Evolutionary conservation across 108 stramenopile species (phyloP), one percentile per base, ranked within the genome.

Genomic region (Cyclotella baltica): DNA sequence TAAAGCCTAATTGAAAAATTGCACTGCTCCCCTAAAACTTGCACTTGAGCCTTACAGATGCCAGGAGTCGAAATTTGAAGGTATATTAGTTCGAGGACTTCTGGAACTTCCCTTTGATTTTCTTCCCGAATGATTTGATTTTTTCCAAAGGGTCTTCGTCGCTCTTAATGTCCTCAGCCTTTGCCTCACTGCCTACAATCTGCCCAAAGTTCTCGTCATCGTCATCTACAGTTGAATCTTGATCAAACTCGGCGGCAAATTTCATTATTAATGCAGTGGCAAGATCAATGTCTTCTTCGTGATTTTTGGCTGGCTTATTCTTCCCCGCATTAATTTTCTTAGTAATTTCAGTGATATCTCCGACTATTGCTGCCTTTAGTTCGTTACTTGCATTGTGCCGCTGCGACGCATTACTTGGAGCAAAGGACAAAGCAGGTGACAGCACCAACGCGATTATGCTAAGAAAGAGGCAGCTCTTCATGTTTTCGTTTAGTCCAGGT

Each of bases 241-340:
- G 11, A 18, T 78, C 83, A 0, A 27, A 10, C n/a, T 43, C 25
- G 62, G 25, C 46, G 15, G 84, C 64, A 30, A 79, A 76, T 47
- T 72, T 73, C 76, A 85, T 55, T n/a, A 90, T 89, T 47, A 89
- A 76, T 59, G 84, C 83, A 18, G 81, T 85, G 4, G 90, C 92
- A 38, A 90, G 50, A 61, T 90, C 89, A 55, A 93, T 66, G 80
- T 93, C 90, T 73, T 93, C 85, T 68, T 80, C 83, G 47, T 74
- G 46, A 38, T 64, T 62, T 53, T 72, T 77, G 19, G 82, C 82
- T 16, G 77, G 53, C 31, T 73, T 80, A 36, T 47, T 58, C 22
- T 29, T 33, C n/a, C 50, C 56, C 53, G 34, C 46, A 37, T 62
- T 18, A 63, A 27, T 16, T 61, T 2, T 18, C 37, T 52, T 51